Evolutionary conservation across 2,329 filamentous ascomycete species (phyloP).

Genomic region (Nannizziopsis barbatae): DNA sequence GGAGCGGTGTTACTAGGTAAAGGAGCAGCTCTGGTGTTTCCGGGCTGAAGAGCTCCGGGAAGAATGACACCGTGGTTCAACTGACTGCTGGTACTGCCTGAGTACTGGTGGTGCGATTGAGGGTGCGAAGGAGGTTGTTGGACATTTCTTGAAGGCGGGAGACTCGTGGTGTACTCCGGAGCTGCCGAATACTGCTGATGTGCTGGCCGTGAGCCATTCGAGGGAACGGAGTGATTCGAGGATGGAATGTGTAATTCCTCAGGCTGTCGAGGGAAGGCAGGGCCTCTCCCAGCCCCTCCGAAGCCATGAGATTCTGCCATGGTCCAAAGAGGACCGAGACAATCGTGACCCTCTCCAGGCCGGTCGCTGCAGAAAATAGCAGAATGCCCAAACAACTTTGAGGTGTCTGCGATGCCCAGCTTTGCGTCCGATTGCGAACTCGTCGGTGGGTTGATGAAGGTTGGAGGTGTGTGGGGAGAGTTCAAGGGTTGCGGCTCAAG

Average conservation of each 20-base stretch:
- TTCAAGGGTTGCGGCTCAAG: too few relatives aligned
- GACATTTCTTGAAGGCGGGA: constrained; percentile 47
- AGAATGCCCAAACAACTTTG: background rate
- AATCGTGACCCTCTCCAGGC: background rate
- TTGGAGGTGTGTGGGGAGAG: too few relatives aligned
- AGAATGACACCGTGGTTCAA: constrained; percentile 32
- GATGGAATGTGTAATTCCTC: constrained; percentile 48
- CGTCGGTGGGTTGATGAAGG: too few relatives aligned
- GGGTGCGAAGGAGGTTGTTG: constrained; percentile 37
- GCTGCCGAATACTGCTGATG: constrained; percentile 39
- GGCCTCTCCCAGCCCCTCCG: constrained; percentile 41
- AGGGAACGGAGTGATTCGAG: constrained; percentile 29
- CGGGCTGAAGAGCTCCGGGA: constrained; percentile 52
- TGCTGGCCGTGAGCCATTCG: constrained; percentile 31
- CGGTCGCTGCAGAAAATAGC: background rate
- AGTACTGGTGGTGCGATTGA: constrained; percentile 32
- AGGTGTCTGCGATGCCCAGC: background rate
- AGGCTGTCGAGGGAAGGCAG: constrained; percentile 38
- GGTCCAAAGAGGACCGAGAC: constrained; percentile 14
- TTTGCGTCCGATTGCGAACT: background rate
- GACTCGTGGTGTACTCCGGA: constrained; percentile 39
- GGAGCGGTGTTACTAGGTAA: constrained; percentile 48
- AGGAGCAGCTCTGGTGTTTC: constrained; percentile 39
- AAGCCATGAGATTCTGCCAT: constrained; percentile 40
- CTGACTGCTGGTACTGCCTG: constrained; percentile 27